phyloP scores from a whole-genome alignment of 441 rosid species.

The Dalechampia spathulata region DNA sequence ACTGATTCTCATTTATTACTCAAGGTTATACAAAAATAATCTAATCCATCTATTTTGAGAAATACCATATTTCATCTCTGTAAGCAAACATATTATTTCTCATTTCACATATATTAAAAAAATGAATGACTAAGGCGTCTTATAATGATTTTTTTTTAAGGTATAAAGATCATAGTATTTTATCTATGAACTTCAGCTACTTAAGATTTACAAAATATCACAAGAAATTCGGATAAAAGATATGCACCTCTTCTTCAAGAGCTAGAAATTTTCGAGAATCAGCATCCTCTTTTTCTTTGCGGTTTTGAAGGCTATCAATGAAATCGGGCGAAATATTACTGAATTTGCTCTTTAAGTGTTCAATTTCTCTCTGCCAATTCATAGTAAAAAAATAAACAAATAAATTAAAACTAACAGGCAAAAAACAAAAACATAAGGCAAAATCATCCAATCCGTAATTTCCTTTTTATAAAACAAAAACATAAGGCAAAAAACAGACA shows the following conservation, averaged over 20 bases:
- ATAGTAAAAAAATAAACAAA: background rate
- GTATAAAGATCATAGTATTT: too few species aligned
- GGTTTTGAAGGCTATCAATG: conserved; percentile 26
- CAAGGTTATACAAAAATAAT: too few species aligned
- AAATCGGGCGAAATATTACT: conserved; percentile 33
- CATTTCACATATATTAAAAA: too few species aligned
- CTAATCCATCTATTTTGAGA: background rate
- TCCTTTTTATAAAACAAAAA: too few species aligned
- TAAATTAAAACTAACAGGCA: too few species aligned
- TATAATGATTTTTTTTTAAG: too few species aligned
- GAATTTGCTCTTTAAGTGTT: conserved; percentile 42
- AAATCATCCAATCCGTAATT: background rate
- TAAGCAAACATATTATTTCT: too few species aligned
- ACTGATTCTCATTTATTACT: too few species aligned
- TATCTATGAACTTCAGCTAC: too few species aligned
- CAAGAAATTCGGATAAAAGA: background rate
- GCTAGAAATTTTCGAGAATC: conserved; percentile 36
- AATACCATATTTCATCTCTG: too few species aligned
- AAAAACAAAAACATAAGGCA: background rate
- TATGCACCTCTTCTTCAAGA: conserved; percentile 22
- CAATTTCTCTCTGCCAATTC: conserved; percentile 50
- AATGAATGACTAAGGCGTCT: too few species aligned
- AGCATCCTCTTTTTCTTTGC: conserved; percentile 12
- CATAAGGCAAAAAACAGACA: too few species aligned
- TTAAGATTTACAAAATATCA: background rate